Evolutionary conservation across 495 filamentous ascomycete genomes (phyloP).

Genomic region (Daldinia loculata): DNA sequence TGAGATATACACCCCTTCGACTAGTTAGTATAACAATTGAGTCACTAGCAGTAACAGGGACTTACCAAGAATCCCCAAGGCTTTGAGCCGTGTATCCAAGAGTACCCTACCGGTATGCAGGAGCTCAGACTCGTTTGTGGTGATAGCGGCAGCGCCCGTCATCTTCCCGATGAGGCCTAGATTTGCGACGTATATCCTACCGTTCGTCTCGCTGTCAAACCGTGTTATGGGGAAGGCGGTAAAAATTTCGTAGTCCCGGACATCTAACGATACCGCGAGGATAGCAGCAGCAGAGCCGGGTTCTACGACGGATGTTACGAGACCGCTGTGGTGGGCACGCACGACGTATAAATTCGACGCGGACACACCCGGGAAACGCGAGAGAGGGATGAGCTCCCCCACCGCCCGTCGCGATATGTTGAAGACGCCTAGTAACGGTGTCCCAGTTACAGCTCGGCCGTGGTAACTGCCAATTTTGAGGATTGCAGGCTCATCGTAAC

Average conservation of each 20-base stretch:
- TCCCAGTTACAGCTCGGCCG: constrained; percentile 68
- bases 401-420: constrained; percentile 69
- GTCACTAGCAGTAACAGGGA: constrained; percentile 20
- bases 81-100: constrained; percentile 76
- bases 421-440: constrained; percentile 82
- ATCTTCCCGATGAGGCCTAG: constrained; percentile 88
- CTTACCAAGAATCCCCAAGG: constrained; percentile 78
- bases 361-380: constrained; percentile 75
- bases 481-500: constrained; percentile 74
- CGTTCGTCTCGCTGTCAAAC: constrained; percentile 58
- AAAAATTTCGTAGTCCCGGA: constrained; percentile 82
- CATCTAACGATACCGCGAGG: constrained; percentile 67
- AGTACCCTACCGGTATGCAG: constrained; percentile 67
- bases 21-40: constrained; percentile 1
- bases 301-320: constrained; percentile 62
- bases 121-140: constrained; percentile 63
- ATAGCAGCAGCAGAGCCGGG: constrained; percentile 50
- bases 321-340: constrained; percentile 73
- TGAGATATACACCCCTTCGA: constrained; percentile 73
- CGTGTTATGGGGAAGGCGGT: constrained; percentile 71
- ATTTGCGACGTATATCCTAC: constrained; percentile 63
- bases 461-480: constrained; percentile 82
- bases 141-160: constrained; percentile 83
- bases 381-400: constrained; percentile 72
- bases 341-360: constrained; percentile 69